These are phyloP conservation scores for Fermentozyma sake DNA, from an alignment of 1,139 yeast genomes.

Conservation along the genomic window DNA sequence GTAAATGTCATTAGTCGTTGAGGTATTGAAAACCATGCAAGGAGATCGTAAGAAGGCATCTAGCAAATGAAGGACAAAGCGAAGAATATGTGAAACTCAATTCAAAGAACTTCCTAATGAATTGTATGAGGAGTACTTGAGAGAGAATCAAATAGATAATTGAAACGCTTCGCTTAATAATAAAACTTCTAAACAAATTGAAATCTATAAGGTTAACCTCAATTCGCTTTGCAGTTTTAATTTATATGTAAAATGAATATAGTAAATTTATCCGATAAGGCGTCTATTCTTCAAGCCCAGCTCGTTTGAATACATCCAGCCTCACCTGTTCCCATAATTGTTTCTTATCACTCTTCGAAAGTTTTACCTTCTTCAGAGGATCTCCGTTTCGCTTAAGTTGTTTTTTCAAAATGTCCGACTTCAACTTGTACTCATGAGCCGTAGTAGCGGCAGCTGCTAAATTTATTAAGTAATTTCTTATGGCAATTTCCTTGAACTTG, in stretches of 20 bases:
- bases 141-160: slow-evolving; percentile 1
- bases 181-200: no score
- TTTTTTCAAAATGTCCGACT: slow-evolving; percentile 31
- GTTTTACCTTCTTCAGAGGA: slow-evolving; percentile 24
- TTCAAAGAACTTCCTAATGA: no score
- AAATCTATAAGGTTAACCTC: no score
- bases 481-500: slow-evolving; percentile 43
- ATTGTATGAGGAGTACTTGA: slow-evolving; percentile 1
- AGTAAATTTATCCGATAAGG: no score
- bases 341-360: slow-evolving; percentile 41
- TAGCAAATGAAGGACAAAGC: no score
- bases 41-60: no score
- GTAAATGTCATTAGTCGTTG: no score
- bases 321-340: slow-evolving; percentile 47
- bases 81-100: no score
- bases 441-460: slow-evolving; percentile 56
- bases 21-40: no score
- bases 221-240: no score
- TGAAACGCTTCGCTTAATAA: no score
- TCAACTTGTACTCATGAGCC: slow-evolving; percentile 45
- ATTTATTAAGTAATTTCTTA: slow-evolving; percentile 47
- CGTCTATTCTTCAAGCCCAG: slow-evolving; percentile 35
- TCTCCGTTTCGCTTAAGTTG: slow-evolving; percentile 15
- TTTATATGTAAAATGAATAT: no score
- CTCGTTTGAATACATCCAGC: slow-evolving; percentile 44